Percentiles rank a stretch among this genome's conserved stretches.
Evolutionary conservation across 2,329 filamentous ascomycete species (phyloP).

Genomic region (Fusarium piperis): DNA sequence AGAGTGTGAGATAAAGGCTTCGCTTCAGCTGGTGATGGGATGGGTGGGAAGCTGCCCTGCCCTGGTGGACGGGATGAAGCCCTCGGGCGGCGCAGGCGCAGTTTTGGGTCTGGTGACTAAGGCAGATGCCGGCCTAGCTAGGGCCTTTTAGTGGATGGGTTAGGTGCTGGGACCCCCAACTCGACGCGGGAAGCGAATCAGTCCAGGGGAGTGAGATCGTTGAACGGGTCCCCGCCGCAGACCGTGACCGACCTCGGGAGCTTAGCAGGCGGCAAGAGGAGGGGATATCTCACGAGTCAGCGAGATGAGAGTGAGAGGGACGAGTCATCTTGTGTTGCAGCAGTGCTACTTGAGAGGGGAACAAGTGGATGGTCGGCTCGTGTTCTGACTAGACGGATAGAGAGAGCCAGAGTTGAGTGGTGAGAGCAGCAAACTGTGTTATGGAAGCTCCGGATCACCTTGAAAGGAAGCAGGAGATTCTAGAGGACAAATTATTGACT

Average conservation of each 20-base stretch:
- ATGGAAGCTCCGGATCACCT: neutral
- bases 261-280: neutral
- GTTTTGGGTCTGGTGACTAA: slow-evolving; percentile 38
- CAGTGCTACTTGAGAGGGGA: neutral
- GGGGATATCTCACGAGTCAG: neutral
- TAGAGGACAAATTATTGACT: neutral
- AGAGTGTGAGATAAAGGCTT: slow-evolving; percentile 32
- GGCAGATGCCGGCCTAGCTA: slow-evolving; percentile 34
- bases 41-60: slow-evolving; percentile 17
- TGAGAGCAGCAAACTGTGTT: neutral
- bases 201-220: slow-evolving; percentile 9
- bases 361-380: slow-evolving; percentile 7
- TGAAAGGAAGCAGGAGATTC: neutral
- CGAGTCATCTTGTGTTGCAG: neutral
- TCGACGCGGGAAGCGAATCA: slow-evolving; percentile 12
- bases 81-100: slow-evolving; percentile 23
- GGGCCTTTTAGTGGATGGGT: slow-evolving; percentile 30
- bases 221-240: neutral
- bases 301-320: neutral
- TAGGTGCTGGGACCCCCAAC: neutral
- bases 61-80: slow-evolving; percentile 24
- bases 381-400: neutral
- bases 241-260: neutral
- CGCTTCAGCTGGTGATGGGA: slow-evolving; percentile 18
- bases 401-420: neutral